Percentiles rank a stretch among this genome's conserved stretches.
phyloP scores from a whole-genome alignment of 2,329 filamentous ascomycete genomes.

The Madurella mycetomatis region DNA sequence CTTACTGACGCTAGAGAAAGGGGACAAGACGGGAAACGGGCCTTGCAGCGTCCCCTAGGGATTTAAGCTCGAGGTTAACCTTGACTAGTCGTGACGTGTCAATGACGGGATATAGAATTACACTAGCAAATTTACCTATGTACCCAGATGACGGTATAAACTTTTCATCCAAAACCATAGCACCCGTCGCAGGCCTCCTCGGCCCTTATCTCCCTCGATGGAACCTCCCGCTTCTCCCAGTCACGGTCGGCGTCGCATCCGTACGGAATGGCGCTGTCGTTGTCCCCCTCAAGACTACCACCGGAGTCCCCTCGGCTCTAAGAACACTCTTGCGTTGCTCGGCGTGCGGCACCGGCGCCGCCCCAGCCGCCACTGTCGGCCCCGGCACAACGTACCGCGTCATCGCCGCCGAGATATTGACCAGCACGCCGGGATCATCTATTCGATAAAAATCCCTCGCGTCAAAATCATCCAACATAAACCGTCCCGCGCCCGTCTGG shows the following conservation, averaged over 20 bases:
- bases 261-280: slow-evolving; percentile 19
- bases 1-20: neutral
- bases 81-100: too few species aligned
- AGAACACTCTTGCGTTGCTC: slow-evolving; percentile 20
- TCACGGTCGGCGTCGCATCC: neutral
- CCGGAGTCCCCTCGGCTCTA: slow-evolving; percentile 25
- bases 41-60: too few species aligned
- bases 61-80: too few species aligned
- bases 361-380: slow-evolving; percentile 26
- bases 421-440: slow-evolving; percentile 24
- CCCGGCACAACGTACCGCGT: slow-evolving; percentile 28
- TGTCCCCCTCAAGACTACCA: slow-evolving; percentile 22
- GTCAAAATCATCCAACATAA: slow-evolving; percentile 14
- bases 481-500: neutral
- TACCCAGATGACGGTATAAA: neutral
- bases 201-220: neutral
- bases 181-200: neutral
- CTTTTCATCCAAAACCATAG: neutral
- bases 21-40: neutral
- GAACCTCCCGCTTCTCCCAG: slow-evolving; percentile 6
- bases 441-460: slow-evolving; percentile 26
- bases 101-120: too few species aligned
- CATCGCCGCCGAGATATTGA: slow-evolving; percentile 25
- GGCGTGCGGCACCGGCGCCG: slow-evolving; percentile 24
- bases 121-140: too few species aligned